These are phyloP conservation scores for Pterulicium gracile DNA, from an alignment of 1,284 basidiomycete species.

Conservation along the genomic window DNA sequence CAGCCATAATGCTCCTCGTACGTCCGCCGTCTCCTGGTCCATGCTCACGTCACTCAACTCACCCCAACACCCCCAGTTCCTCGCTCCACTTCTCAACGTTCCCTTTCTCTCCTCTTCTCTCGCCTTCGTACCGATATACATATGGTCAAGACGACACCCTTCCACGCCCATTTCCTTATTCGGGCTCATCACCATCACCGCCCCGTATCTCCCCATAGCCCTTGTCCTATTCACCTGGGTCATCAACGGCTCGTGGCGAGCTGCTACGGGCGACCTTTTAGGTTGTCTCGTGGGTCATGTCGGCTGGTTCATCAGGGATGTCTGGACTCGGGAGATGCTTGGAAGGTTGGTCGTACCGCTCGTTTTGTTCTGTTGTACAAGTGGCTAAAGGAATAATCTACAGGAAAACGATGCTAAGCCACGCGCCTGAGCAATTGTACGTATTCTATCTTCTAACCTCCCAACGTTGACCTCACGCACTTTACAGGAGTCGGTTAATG, in stretches of 20 bases:
- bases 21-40: conserved; percentile 16
- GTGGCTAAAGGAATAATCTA: too few species aligned
- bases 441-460: too few species aligned
- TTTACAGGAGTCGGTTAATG: neutral
- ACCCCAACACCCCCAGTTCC: conserved; percentile 34
- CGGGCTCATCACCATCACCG: conserved; percentile 88
- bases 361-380: too few species aligned
- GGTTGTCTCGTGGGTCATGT: conserved; percentile 88
- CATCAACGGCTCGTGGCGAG: conserved; percentile 78
- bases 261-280: conserved; percentile 76
- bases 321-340: conserved; percentile 89
- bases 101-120: conserved; percentile 85
- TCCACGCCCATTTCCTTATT: conserved; percentile 93
- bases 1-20: conserved; percentile 75
- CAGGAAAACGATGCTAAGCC: neutral
- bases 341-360: conserved; percentile 26
- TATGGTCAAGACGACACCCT: conserved; percentile 93
- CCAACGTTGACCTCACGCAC: too few species aligned
- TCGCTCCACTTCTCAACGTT: conserved; percentile 81
- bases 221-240: conserved; percentile 88
- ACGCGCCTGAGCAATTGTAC: neutral
- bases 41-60: neutral
- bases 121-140: conserved; percentile 90
- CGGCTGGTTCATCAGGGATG: conserved; percentile 88
- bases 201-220: conserved; percentile 89